Conservation (phyloP, 2,329 filamentous ascomycete species). For the Venturiaceae sp. region DNA sequence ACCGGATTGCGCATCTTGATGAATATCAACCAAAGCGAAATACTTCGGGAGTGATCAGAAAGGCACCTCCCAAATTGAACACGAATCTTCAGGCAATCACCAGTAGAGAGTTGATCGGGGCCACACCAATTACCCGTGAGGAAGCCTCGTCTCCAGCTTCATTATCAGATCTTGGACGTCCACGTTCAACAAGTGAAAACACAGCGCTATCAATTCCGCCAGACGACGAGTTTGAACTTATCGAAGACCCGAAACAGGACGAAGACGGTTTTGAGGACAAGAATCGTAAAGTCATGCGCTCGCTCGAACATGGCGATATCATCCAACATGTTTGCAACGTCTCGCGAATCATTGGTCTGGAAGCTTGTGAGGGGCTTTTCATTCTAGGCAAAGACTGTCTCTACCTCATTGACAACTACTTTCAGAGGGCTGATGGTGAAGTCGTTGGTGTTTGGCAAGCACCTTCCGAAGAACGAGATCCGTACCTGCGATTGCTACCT, state of each 20-base stretch:
- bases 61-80: slow-evolving; percentile 34
- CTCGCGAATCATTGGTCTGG: slow-evolving; percentile 84
- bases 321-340: slow-evolving; percentile 94
- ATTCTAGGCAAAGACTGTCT: slow-evolving; percentile 87
- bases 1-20: slow-evolving; percentile 57
- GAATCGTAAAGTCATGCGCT: slow-evolving; percentile 95
- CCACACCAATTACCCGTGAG: slow-evolving; percentile 3
- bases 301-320: slow-evolving; percentile 78
- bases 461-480: slow-evolving; percentile 82
- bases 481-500: slow-evolving; percentile 89
- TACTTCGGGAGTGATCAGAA: slow-evolving; percentile 40
- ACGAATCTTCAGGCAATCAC: slow-evolving; percentile 28
- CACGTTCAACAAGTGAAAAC: slow-evolving; percentile 31
- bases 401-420: slow-evolving; percentile 94
- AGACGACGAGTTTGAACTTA: slow-evolving; percentile 92
- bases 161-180: slow-evolving; percentile 17
- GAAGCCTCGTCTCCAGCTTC: slow-evolving; percentile 10
- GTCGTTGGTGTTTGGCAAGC: slow-evolving; percentile 97
- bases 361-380: slow-evolving; percentile 86
- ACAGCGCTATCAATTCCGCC: slow-evolving; percentile 14
- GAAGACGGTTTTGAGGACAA: slow-evolving; percentile 91
- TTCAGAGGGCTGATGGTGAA: slow-evolving; percentile 88
- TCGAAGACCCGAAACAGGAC: slow-evolving; percentile 83
- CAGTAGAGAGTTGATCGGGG: slow-evolving; percentile 15
- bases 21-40: slow-evolving; percentile 81